A percentile compares a stretch with the other conserved stretches of the same genome.
Evolutionary conservation across 305 asterid species (phyloP).

Genomic region (Fraxinus floribunda): DNA sequence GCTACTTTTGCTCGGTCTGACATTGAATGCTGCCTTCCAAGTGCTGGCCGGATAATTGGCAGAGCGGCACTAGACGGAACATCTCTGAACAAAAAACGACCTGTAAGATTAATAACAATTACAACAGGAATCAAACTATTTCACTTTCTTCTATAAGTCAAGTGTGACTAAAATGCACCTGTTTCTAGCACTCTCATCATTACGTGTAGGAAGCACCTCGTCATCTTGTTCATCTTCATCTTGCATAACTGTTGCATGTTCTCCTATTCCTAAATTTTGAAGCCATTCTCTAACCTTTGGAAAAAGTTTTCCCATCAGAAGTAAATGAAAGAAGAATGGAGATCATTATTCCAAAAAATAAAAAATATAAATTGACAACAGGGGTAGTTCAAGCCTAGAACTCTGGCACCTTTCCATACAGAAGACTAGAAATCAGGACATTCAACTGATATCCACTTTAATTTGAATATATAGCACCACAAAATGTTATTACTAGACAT

Average conservation of each 20-base stretch:
- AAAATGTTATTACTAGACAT: not conserved
- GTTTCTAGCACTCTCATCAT: conserved; percentile 64
- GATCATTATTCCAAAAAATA: conserved; percentile 18
- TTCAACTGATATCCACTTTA: conserved; percentile 17
- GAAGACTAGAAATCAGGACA: conserved; percentile 3
- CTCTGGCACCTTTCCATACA: conserved; percentile 9
- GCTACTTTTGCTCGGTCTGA: conserved; percentile 86
- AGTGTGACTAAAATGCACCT: conserved; percentile 58
- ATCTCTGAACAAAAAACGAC: conserved; percentile 88
- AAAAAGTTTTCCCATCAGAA: conserved; percentile 30
- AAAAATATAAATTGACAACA: not conserved
- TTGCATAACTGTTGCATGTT: conserved; percentile 65
- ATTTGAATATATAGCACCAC: conserved; percentile 5
- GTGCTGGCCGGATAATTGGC: conserved; percentile 89
- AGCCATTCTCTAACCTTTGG: conserved; percentile 93
- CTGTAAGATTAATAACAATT: conserved; percentile 75
- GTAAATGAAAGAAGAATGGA: conserved; percentile 20
- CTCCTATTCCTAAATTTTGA: conserved; percentile 91
- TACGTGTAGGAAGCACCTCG: conserved; percentile 61
- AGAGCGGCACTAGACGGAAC: conserved; percentile 96
- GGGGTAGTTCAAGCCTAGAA: not conserved
- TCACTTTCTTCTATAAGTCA: conserved; percentile 32
- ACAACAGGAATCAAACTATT: conserved; percentile 54
- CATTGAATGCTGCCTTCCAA: conserved; percentile 84
- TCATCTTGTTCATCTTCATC: conserved; percentile 91